Evolutionary conservation across 2,329 filamentous ascomycete species (phyloP).

Genomic region (Trichoderma afroharzianum): DNA sequence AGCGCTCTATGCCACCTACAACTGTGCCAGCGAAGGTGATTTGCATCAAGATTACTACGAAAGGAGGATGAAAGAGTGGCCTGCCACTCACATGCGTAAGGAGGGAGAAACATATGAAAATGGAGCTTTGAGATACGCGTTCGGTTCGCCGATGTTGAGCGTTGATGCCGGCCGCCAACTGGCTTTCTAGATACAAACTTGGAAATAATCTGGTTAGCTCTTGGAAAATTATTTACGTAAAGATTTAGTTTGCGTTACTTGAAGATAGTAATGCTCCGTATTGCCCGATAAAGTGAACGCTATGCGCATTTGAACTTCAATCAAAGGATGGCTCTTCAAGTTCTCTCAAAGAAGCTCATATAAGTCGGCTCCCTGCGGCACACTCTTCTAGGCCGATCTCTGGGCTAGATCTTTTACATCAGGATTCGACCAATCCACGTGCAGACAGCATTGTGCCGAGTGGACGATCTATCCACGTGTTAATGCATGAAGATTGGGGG

Average conservation of each 20-base stretch:
- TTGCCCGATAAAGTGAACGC: background rate
- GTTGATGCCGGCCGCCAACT: constrained; percentile 1
- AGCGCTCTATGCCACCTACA: constrained; percentile 4
- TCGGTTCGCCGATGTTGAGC: constrained; percentile 1
- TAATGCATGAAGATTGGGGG: background rate
- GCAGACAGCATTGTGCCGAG: background rate
- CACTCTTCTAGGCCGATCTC: background rate
- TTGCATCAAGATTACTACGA: background rate
- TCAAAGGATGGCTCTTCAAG: background rate
- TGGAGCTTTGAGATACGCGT: constrained; percentile 1
- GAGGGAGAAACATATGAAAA: background rate
- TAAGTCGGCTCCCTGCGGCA: background rate
- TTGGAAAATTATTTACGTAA: background rate
- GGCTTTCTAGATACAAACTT: background rate
- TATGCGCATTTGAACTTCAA: background rate
- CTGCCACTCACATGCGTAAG: background rate
- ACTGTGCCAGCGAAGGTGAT: background rate
- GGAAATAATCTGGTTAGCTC: background rate
- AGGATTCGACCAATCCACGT: background rate
- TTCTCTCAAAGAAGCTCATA: background rate
- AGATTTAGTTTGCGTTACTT: background rate
- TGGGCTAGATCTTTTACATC: background rate
- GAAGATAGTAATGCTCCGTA: fast-evolving
- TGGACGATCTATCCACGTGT: constrained; percentile 4
- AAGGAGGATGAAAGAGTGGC: background rate